Base-by-base conservation (phyloP, 495 filamentous ascomycete genomes). In the Tuber brumale region DNA sequence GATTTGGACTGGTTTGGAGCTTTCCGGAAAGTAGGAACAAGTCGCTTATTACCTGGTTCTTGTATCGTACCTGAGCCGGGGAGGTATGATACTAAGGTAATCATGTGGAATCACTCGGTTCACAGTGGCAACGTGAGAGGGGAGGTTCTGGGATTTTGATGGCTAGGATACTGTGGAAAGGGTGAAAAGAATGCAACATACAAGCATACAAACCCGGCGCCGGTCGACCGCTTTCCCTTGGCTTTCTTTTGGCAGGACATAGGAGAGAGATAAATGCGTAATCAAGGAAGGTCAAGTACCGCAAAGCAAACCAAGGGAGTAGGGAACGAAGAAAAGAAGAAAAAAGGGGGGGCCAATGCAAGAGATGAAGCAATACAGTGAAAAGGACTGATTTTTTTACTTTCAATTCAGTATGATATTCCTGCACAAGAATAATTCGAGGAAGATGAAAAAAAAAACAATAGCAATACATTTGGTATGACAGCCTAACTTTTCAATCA, bases 321-420 rank as follows among this genome's bases (percentile, higher is more conserved):
- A n/a, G 61, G 35, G 35, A n/a, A n/a, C n/a, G 48, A 42, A 39
- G 42, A 31, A 43, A 57, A 70, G 57, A 78, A 77, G 72, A 69
- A 44, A n/a, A 45, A 37, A 75, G 3, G 0, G 16, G 42, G 46
- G 46, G 46, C 23, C 51, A 31, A 61, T 35, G 16, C n/a, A 37
- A 43, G 70, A 35, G 77, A 57, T 71, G 69, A 70, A 61, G 16
- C n/a, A 4, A 61, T n/a, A 9, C n/a, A 31, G 27, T 61, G 51
- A 16, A 31, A 16, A 61, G 12, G 12, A 16, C 1, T 12, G 45
- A 44, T n/a, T 39, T 43, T 72, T 79, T 77, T 74, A 39, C 35
- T 74, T 78, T 45, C 76, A 41, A 70, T 72, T 80, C 61, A 1
- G 51, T 31, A 39, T 39, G 37, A 39, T 39, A n/a, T 61, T 61